Evolutionary conservation across 2,329 filamentous ascomycete genomes (phyloP), one percentile per base, ranked within the genome.

Genomic region (Alternaria ventricosa): DNA sequence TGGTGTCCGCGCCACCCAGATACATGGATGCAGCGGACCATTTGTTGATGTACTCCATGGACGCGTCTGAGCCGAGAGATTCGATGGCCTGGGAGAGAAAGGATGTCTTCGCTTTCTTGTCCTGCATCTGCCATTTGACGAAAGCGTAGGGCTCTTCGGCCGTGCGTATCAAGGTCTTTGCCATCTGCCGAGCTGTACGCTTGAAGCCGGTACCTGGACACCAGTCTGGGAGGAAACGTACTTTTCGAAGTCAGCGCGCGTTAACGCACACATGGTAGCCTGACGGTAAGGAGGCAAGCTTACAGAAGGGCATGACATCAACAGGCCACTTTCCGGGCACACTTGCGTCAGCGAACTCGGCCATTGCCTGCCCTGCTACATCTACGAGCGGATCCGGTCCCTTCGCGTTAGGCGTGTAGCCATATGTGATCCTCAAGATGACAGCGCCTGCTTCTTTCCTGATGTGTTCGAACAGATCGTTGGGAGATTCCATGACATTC

Each of bases 121-220:
- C 50, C 1, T 63, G 60, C 71, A 84, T 81, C 63, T 83, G 81
- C 20, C 79, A 70, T 61, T 81, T 78, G 4, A 83, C 82, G 55
- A 83, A 84, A 1, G 66, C 71, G 66, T 83, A 85, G 0, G 84
- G 84, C 36, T 73, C 72, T 9, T 83, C 76, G 3, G 75, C 74
- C 13, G 76, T 71, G 6, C 77, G 68, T 1, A 64, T 55, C 6
- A 83, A 60, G 7, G 73, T 75, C 1, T 64, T 64, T 11, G 70
- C 76, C 77, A 80, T 83, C 5, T 74, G 55, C 23, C 75, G 75
- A 2, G 82, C 84, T 3, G 72, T 82, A 2, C 69, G 61, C 62
- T 85, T 83, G 72, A 84, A 86, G 8, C 73, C 69, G 6, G 82
- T 76, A 1, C 84, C 84, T 4, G 83, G 84, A 15, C 82, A 71